Base-by-base conservation (phyloP, 306 rosid species). In the Astragalus glycyphyllos region DNA sequence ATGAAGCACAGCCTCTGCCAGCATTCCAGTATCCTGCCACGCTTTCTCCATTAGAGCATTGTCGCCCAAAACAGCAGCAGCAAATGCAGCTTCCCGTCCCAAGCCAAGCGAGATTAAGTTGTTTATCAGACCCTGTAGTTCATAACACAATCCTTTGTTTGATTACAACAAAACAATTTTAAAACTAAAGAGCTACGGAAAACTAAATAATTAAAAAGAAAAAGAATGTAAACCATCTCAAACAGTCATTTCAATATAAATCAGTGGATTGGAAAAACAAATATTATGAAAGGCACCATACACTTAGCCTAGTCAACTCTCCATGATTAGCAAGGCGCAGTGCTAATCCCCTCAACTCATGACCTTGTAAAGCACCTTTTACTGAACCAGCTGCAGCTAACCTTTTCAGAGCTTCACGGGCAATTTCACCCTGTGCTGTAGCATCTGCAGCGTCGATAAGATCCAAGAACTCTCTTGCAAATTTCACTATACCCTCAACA, bases 361-460 rank as follows among this genome's bases (percentile, higher is more conserved):
- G 89, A 83, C 97, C 96, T 81, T 89, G 96, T 64, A 94, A 81
- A 65, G 97, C 92, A 73, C 97, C 99, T 87, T 94, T 91, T 46
- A 94, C 90, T 8, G 97, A 87, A 55, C 89, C 99, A 5, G 99
- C 96, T 46, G 99, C 96, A 59, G 91, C 99, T 81, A 94, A 81
- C 82, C 99, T 85, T 73, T 94, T 91, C 15, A 94, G 90, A 66
- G 99, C 97, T 81, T 91, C 99, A 78, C 96, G 94, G 31, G 97
- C 99, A 82, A 94, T 91, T 65, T 94, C 99, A 83, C 84, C 87
- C 79, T 94, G 99, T 75, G 89, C 99, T 69, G 99, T 94, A 74
- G 99, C 99, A 84, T 94, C 99, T 50, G 99, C 99, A 1, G 99
- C 99, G 35, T 94, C 99, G 61, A 94, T 91, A 77, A 94, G 97